phyloP scores from a whole-genome alignment of 805 yeast species.

The Saccharomycopsis selenospora region DNA sequence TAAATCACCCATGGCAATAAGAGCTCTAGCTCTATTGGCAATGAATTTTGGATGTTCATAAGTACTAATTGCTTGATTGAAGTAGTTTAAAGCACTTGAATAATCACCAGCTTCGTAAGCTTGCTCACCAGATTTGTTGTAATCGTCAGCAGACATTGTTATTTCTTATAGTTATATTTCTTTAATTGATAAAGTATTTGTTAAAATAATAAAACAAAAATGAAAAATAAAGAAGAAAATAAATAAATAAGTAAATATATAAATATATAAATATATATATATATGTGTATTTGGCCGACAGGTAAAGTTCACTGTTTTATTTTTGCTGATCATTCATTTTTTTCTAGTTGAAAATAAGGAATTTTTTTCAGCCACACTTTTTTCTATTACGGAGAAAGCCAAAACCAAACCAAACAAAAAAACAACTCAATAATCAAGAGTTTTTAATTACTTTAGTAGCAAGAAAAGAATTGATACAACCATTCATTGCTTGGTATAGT shows the following conservation, averaged over 20 bases:
- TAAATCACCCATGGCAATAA: conserved; percentile 11
- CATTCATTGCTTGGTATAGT: too few species aligned
- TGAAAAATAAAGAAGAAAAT: too few species aligned
- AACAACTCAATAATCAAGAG: too few species aligned
- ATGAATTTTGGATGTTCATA: conserved; percentile 7
- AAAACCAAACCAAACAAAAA: too few species aligned
- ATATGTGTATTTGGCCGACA: too few species aligned
- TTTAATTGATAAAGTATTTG: too few species aligned
- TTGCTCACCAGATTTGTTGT: conserved; percentile 9
- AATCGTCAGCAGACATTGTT: conserved; percentile 6
- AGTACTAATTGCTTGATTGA: conserved; percentile 7
- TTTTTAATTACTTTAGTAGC: too few species aligned
- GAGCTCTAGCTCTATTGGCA: conserved; percentile 18
- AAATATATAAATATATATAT: too few species aligned
- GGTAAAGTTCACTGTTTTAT: not conserved
- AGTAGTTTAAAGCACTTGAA: conserved; percentile 7
- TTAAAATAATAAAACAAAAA: too few species aligned
- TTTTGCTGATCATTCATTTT: not conserved
- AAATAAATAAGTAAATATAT: too few species aligned
- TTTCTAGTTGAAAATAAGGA: not conserved
- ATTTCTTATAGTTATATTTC: conserved; percentile 15
- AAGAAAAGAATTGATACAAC: too few species aligned
- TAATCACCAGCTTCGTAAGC: conserved; percentile 10
- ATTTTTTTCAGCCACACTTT: conserved; percentile 22
- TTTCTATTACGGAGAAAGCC: too few species aligned